phyloP scores from a whole-genome alignment of 768 basidiomycete species.

The Lactarius vividus region DNA sequence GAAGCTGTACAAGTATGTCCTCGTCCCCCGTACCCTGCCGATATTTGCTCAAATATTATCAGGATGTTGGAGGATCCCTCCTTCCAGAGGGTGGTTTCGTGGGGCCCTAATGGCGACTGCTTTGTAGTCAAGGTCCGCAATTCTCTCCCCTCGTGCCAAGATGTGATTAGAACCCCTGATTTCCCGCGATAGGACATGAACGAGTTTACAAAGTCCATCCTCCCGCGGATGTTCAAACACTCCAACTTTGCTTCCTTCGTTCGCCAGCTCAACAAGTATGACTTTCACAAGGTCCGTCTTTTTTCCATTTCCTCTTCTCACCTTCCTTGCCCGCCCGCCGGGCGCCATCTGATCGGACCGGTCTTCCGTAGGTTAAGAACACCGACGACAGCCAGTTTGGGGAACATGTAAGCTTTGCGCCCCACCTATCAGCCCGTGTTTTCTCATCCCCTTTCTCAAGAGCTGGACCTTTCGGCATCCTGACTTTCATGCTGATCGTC shows the following conservation, averaged over 20 bases:
- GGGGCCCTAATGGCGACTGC: slow-evolving; percentile 81
- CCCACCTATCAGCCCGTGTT: slow-evolving; percentile 31
- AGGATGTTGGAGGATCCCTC: slow-evolving; percentile 88
- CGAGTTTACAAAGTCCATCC: slow-evolving; percentile 86
- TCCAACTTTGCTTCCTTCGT: slow-evolving; percentile 93
- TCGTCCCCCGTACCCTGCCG: not conserved
- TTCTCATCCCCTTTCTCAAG: slow-evolving; percentile 28
- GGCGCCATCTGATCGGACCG: slow-evolving; percentile 23
- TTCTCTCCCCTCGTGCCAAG: slow-evolving; percentile 10
- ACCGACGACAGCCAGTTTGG: slow-evolving; percentile 75
- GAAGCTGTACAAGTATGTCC: slow-evolving; percentile 82
- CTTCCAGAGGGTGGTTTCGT: slow-evolving; percentile 72
- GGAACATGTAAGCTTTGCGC: slow-evolving; percentile 46
- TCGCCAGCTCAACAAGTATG: slow-evolving; percentile 92
- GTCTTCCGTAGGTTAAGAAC: slow-evolving; percentile 63
- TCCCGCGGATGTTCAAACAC: slow-evolving; percentile 93
- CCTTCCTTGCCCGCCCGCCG: slow-evolving; percentile 15
- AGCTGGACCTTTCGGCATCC: slow-evolving; percentile 55
- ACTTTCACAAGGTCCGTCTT: slow-evolving; percentile 79
- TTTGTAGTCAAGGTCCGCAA: slow-evolving; percentile 72
- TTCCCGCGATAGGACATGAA: slow-evolving; percentile 70
- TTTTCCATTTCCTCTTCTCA: slow-evolving; percentile 10
- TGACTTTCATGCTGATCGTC: slow-evolving; percentile 50
- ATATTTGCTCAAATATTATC: slow-evolving; percentile 8
- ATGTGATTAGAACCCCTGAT: slow-evolving; percentile 21